Evolutionary conservation across 495 filamentous ascomycete species (phyloP), one percentile per base, ranked within the genome.

Genomic region (Aspergillus sclerotioniger): DNA sequence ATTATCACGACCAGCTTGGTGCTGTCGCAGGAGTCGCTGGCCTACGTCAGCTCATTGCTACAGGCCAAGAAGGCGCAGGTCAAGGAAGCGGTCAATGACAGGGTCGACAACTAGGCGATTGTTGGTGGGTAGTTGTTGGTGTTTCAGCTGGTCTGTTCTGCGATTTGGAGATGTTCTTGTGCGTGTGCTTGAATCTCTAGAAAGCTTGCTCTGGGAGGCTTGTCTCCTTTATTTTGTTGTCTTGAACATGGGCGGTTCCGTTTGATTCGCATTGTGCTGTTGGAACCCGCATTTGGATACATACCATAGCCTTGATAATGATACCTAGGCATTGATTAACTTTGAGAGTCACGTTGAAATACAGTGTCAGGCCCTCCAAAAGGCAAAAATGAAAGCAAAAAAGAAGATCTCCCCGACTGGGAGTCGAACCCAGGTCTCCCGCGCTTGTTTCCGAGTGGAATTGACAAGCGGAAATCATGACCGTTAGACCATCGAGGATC

Each of bases 1-100:
- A 69, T 87, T 13, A 73, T 96, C 61, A 86, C 84, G 46, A 90
- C 90, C 15, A 80, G 87, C 12, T 71, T 96, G 53, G 78, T 90
- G 33, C 76, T 97, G 53, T 84, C 84, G 25, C 78, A 78, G 52
- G 90, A 93, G 70, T 80, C 82, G 19, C 72, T 90, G 58, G 71
- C 71, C 25, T 86, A 78, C 76, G 43, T 90, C 37, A 78, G 75
- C 66, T 72, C 73, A 31, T 80, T 80, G 58, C 61, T 91, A 25
- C 74, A 78, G 57, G 71, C 70, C 41, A 82, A 84, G 72, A 89
- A 88, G 71, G 77, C 80, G 21, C 77, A 90, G 64, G 78, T 74
- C 33, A 84, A 86, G 73, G 77, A 84, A 48, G 66, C 71, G 15
- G 74, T 80, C 10, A 76, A 78, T 45, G 79, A 87, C 60, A 87